A percentile compares a stretch with the other conserved stretches of the same genome.
Conservation (phyloP, 352 stramenopile species). For the Pythium insidiosum region DNA sequence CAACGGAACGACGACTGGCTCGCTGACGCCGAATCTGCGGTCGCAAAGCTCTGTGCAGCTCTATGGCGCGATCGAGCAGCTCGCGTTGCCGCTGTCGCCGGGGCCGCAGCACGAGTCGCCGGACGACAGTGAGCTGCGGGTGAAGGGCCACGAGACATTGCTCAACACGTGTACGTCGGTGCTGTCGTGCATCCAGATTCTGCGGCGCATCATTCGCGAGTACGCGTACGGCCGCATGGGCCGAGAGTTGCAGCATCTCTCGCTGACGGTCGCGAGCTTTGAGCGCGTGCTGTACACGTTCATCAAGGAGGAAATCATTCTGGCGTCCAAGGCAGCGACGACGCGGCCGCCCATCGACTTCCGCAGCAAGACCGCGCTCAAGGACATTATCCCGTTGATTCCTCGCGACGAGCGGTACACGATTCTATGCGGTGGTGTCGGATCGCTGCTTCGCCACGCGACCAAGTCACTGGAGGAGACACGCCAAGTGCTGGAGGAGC, state of each 20-base stretch:
- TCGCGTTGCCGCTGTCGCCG: constrained; percentile 19
- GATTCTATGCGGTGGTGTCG: constrained; percentile 70
- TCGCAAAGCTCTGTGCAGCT: constrained; percentile 82
- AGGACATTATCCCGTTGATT: constrained; percentile 86
- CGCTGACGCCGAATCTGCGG: constrained; percentile 24
- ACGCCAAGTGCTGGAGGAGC: constrained; percentile 61
- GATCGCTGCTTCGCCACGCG: constrained; percentile 69
- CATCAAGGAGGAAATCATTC: constrained; percentile 84
- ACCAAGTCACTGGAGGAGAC: constrained; percentile 82
- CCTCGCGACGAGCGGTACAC: constrained; percentile 73
- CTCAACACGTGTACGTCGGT: constrained; percentile 61
- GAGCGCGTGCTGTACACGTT: constrained; percentile 83
- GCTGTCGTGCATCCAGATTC: constrained; percentile 59
- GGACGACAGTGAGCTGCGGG: constrained; percentile 61
- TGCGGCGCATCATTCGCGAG: constrained; percentile 81
- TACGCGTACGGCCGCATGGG: constrained; percentile 78
- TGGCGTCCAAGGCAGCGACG: constrained; percentile 61
- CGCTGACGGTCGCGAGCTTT: constrained; percentile 77
- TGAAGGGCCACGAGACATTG: constrained; percentile 68
- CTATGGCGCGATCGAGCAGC: constrained; percentile 72
- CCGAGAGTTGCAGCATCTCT: constrained; percentile 79
- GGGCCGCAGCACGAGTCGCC: constrained; percentile 28
- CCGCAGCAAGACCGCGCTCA: constrained; percentile 71
- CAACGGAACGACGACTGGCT: no score
- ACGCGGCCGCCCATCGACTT: constrained; percentile 56